Evolutionary conservation across 1,284 basidiomycete genomes (phyloP).

Genomic region (Sporisorium graminicola): DNA sequence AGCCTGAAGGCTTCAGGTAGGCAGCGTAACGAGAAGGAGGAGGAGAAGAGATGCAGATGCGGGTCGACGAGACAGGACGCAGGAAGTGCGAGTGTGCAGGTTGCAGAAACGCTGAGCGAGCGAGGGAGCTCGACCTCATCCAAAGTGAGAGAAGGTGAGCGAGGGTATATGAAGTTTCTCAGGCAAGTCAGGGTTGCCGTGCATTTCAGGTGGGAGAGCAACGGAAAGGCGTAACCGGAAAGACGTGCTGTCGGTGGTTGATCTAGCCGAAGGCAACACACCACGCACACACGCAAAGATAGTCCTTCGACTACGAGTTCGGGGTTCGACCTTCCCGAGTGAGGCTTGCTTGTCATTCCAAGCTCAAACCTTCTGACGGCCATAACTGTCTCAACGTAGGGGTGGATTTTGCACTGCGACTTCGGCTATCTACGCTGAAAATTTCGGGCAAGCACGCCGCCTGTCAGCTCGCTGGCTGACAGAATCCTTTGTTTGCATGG

Average conservation of each 20-base stretch:
- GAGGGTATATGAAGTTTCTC: conserved; percentile 13
- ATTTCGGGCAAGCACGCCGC: background rate
- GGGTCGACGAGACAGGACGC: background rate
- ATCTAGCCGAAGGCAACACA: conserved; percentile 3
- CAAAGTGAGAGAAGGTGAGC: background rate
- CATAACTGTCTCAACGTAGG: background rate
- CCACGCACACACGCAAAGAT: background rate
- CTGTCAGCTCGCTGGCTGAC: background rate
- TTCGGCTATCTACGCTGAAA: conserved; percentile 1
- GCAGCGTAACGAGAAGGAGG: background rate
- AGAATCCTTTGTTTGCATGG: conserved; percentile 4
- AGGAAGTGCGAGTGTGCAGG: background rate
- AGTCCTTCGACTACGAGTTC: background rate
- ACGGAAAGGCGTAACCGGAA: background rate
- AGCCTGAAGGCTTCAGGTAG: background rate
- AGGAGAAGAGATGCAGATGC: background rate
- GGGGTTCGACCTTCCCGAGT: background rate
- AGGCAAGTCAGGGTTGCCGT: background rate
- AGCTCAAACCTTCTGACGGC: background rate
- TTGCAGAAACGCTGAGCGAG: background rate
- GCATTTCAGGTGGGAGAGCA: background rate
- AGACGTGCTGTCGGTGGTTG: background rate
- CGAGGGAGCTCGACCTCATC: conserved; percentile 13
- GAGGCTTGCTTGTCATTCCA: background rate
- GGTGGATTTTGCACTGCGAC: background rate